These are phyloP conservation scores for Ophiosphaerella narmari DNA, from an alignment of 2,329 filamentous ascomycete species.

Conservation along the genomic window DNA sequence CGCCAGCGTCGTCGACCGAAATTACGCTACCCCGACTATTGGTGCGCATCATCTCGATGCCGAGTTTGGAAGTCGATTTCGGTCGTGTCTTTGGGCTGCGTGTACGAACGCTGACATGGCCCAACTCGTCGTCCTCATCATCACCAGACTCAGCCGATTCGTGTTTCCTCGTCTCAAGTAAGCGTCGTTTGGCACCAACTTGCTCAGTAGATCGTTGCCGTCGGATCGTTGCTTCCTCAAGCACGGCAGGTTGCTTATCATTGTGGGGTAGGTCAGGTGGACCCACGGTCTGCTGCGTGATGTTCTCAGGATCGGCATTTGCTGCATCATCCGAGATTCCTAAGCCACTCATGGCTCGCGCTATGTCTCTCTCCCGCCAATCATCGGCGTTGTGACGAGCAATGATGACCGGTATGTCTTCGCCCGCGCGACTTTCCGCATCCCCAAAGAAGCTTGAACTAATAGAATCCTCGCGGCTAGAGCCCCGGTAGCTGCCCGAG, in stretches of 20 bases:
- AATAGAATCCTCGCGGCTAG: conserved; percentile 86
- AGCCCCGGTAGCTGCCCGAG: conserved; percentile 77
- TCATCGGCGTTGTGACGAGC: conserved; percentile 75
- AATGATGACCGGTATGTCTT: conserved; percentile 77
- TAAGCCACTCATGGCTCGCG: conserved; percentile 64
- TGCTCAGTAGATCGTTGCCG: conserved; percentile 74
- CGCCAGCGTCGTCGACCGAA: conserved; percentile 52
- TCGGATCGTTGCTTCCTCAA: conserved; percentile 57
- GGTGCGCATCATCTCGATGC: conserved; percentile 96
- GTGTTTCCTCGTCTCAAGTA: conserved; percentile 70
- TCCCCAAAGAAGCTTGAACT: conserved; percentile 88
- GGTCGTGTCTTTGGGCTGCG: conserved; percentile 56
- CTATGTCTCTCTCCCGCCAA: conserved; percentile 67
- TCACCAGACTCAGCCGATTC: conserved; percentile 88
- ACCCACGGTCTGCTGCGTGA: conserved; percentile 38
- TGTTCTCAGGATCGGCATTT: conserved; percentile 39
- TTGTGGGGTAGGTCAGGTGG: conserved; percentile 47
- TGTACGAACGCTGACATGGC: conserved; percentile 57
- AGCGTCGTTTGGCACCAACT: conserved; percentile 74
- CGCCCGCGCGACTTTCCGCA: conserved; percentile 72
- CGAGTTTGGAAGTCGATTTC: conserved; percentile 73
- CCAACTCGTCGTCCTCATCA: conserved; percentile 91
- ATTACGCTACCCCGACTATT: conserved; percentile 85
- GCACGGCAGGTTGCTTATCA: conserved; percentile 62
- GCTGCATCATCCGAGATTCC: conserved; percentile 73